Evolutionary conservation across 2,329 filamentous ascomycete genomes (phyloP).

Genomic region (Fusarium subglutinans): DNA sequence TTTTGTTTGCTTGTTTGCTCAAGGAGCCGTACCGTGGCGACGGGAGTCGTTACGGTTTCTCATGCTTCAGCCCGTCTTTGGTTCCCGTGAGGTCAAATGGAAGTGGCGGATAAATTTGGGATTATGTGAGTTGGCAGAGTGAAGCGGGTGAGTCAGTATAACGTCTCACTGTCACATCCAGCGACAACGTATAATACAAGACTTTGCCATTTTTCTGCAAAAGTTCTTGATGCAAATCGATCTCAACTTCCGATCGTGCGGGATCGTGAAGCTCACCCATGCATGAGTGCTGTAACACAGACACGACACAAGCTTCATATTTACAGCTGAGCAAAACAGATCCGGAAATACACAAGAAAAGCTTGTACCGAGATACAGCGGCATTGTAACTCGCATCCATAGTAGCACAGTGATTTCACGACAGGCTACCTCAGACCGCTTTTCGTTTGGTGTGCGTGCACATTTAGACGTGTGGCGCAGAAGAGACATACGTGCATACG

Average conservation of each 20-base stretch:
- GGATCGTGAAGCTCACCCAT: conserved; percentile 2
- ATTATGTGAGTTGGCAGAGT: not conserved
- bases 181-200: not conserved
- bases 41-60: not conserved
- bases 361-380: not conserved
- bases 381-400: not conserved
- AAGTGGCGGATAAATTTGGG: not conserved
- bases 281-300: conserved; percentile 1
- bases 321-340: conserved; percentile 7
- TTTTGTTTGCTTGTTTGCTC: not conserved
- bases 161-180: conserved; percentile 27
- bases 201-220: not conserved
- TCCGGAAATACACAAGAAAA: not conserved
- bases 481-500: conserved; percentile 19
- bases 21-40: not conserved
- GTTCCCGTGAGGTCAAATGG: not conserved
- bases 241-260: not conserved
- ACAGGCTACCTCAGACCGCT: not conserved
- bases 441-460: not conserved
- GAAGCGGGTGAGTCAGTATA: conserved; percentile 5
- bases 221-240: not conserved
- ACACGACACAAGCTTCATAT: conserved; percentile 23
- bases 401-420: not conserved
- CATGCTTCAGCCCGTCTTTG: conserved; percentile 1
- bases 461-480: conserved; percentile 5